Evolutionary conservation across 768 basidiomycete genomes (phyloP), one percentile per base, ranked within the genome.

Genomic region (Sarcodon sp.): DNA sequence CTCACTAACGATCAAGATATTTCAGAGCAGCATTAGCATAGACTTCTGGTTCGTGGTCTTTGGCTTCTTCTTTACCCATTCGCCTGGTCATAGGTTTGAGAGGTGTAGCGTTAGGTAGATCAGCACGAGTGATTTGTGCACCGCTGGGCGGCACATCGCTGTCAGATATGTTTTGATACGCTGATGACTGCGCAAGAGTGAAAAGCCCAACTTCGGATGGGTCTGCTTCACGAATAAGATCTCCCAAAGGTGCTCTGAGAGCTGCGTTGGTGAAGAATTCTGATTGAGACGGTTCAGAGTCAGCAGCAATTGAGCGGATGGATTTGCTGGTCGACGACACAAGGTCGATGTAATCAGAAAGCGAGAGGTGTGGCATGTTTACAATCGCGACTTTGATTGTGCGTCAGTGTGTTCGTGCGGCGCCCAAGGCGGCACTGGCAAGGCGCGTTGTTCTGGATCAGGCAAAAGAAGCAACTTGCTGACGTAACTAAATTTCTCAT

Each of bases 191-290:
- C 2, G 73, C 66, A 46, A 87, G 70, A 6, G 72, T 77, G 64
- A 88, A 87, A 21, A 89, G 76, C 35, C 86, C 86, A 27, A 87
- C 71, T 57, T 89, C 87, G 5, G 85, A 77, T 7, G 80, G 69
- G 53, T 88, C 85, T 51, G 81, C 69, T 56, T 88, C 87, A 56
- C 87, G 83, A 51, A 87, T 85, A 51, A 88, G 76, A 56, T 87
- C 81, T 38, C 80, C 80, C 7, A 88, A 72, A 45, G 72, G 64
- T 0, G 77, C 70, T 15, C 70, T 54, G 21, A 89, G 76, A 7
- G 87, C 73, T 3, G 87, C 83, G 46, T 60, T 65, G 5, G 83
- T 76, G 58, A 87, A 88, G 2, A 75, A 75, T 7, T 69, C 59
- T 4, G 59, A 55, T 43, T 47, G 47, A 7, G 49, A 47, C 7